Percentiles rank a stretch among this genome's conserved stretches.
Evolutionary conservation across 1,139 yeast genomes (phyloP).

Genomic region (Zygosaccharomyces pseudobailii): DNA sequence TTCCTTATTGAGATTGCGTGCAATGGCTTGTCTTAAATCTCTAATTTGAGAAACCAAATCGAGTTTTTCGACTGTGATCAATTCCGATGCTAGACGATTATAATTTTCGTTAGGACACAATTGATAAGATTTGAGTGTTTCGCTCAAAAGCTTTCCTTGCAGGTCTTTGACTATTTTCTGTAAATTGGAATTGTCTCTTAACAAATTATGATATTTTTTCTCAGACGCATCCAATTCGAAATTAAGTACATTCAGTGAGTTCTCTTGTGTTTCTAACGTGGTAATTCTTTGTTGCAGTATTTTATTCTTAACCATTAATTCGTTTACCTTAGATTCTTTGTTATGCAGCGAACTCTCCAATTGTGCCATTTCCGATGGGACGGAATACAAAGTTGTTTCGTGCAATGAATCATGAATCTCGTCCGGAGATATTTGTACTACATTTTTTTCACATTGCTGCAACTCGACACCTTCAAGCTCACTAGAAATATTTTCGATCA

Average conservation of each 20-base stretch:
- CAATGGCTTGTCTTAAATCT: constrained; percentile 9
- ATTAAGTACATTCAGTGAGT: not conserved
- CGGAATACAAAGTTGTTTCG: not conserved
- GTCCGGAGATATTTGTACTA: not conserved
- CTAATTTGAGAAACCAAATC: constrained; percentile 17
- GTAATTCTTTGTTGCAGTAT: not conserved
- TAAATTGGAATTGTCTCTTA: not conserved
- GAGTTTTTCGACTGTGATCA: constrained; percentile 8
- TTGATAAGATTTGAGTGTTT: not conserved
- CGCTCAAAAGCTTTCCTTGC: not conserved
- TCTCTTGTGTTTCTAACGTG: not conserved
- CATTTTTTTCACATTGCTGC: not conserved
- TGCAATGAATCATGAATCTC: not conserved
- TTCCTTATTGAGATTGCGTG: not conserved
- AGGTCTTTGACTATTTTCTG: not conserved
- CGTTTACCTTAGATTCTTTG: not conserved
- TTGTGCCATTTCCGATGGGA: not conserved
- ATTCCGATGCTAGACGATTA: constrained; percentile 3
- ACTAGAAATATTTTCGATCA: not conserved
- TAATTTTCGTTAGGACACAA: constrained; percentile 2
- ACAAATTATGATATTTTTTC: not conserved
- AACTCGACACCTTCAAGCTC: not conserved
- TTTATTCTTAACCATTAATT: not conserved
- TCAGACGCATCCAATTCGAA: not conserved
- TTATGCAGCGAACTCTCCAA: not conserved